Base-by-base conservation (phyloP, 2,329 filamentous ascomycete genomes). In the Exophiala aquamarina region DNA sequence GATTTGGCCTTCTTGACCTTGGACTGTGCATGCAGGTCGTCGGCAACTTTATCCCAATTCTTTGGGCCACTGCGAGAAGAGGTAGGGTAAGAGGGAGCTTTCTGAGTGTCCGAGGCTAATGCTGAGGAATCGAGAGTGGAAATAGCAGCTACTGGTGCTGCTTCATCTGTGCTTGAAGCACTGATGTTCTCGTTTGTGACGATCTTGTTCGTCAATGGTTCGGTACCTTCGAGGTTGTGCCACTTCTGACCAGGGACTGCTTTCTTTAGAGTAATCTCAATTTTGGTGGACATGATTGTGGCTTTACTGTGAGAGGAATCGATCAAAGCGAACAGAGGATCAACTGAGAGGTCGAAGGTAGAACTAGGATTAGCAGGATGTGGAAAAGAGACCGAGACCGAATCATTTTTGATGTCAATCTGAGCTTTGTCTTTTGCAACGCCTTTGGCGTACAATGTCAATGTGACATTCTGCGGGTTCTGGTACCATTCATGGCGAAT, bases 1-100 rank as follows among this genome's bases (percentile, higher is more conserved):
- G 52, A 52, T 1, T 60, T 59, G 4, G 64, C 52, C 13, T 52
- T 48, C 6, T 57, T 52, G n/a, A 58, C 52, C 32, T 67, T 66
- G 7, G 61, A 66, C 54, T 72, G 71, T 4, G 60, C 61, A 4
- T 69, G 71, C 13, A 81, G 65, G 4, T 76, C 73, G 1, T 70
- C 67, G 6, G 77, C 82, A 2, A 96, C 63, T 53, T 83, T 87
- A 64, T 98, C 93, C 93, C 93, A 98, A 69, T 98, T 80, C 70
- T 95, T 95, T 3, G 87, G 82, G 0, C 91, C 92, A 1, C 71
- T 77, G 52, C 83, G 85, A 10, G 92, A 93, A 1, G 91, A 96
- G 0, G 90, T 92, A 1, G 93, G 92, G 64, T 97, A 96, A 0
- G 76, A 69, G 0, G 86, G 87, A 1, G 66, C 71, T 21, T 68